Conservation (phyloP, 2,329 filamentous ascomycete species). For the Zymoseptoria tritici region DNA sequence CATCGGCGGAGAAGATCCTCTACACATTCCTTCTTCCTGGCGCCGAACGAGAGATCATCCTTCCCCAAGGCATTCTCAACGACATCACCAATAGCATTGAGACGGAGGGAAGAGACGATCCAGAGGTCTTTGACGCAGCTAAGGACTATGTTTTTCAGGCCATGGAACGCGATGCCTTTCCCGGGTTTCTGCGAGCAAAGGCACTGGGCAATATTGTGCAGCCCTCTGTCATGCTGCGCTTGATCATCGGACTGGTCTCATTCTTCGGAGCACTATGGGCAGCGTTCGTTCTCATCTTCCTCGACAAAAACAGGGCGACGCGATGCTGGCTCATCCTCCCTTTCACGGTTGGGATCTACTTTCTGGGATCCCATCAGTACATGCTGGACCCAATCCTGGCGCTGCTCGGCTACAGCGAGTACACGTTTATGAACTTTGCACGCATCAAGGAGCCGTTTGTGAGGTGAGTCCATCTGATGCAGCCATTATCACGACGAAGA, state of each 20-base stretch:
- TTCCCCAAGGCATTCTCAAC: constrained; percentile 78
- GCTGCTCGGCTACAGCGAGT: constrained; percentile 85
- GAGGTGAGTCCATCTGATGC: constrained; percentile 30
- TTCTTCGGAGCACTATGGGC: constrained; percentile 94
- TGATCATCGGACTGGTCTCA: constrained; percentile 75
- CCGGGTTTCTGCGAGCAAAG: constrained; percentile 89
- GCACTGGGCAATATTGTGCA: constrained; percentile 93
- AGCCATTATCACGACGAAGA: background rate
- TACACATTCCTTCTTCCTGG: constrained; percentile 93
- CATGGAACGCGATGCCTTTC: constrained; percentile 99
- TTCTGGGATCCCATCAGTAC: constrained; percentile 87
- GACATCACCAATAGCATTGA: constrained; percentile 85
- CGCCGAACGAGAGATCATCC: constrained; percentile 91
- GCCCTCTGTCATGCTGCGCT: constrained; percentile 73
- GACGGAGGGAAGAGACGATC: constrained; percentile 84
- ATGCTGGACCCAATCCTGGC: constrained; percentile 88
- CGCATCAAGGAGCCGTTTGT: constrained; percentile 86
- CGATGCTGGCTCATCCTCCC: constrained; percentile 88
- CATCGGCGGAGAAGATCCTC: constrained; percentile 95
- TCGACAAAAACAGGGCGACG: constrained; percentile 64
- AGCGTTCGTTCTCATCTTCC: constrained; percentile 86
- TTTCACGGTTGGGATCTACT: constrained; percentile 85
- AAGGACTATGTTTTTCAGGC: constrained; percentile 99
- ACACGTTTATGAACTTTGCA: constrained; percentile 89
- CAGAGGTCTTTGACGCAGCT: constrained; percentile 91